Conservation (phyloP, 208 protist species). For the Endotrypanum monterogeii region DNA sequence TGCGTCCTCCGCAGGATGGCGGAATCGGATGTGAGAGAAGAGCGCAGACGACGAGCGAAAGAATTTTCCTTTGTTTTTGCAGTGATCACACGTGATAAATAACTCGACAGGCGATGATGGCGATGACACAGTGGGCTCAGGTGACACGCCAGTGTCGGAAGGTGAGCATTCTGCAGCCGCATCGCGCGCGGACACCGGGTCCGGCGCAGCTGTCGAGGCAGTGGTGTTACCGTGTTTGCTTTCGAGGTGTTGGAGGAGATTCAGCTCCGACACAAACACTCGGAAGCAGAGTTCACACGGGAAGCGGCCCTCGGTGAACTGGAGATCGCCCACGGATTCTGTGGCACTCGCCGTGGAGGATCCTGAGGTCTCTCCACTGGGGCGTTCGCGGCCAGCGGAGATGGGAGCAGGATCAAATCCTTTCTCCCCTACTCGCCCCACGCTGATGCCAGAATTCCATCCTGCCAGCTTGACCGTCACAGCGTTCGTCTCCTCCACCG, state of each 20-base stretch:
- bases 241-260: conserved; percentile 81
- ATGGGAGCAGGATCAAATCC: not conserved
- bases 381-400: not conserved
- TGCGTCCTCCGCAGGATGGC: conserved; percentile 77
- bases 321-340: not conserved
- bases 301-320: conserved; percentile 45
- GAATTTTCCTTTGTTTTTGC: conserved; percentile 35
- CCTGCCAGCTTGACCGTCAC: not conserved
- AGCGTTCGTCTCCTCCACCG: conserved; percentile 11
- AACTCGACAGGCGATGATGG: not conserved
- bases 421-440: not conserved
- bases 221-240: conserved; percentile 29
- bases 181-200: not conserved
- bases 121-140: not conserved
- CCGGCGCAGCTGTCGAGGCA: not conserved
- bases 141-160: not conserved
- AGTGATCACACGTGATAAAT: conserved; percentile 69
- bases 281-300: conserved; percentile 84
- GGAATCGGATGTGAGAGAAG: conserved; percentile 86
- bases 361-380: not conserved
- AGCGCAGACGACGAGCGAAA: conserved; percentile 81
- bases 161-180: not conserved
- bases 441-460: not conserved
- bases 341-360: not conserved
- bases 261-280: conserved; percentile 52